These are phyloP conservation scores for Fagus sylvatica DNA, from an alignment of 306 rosid species.

Conservation along the genomic window DNA sequence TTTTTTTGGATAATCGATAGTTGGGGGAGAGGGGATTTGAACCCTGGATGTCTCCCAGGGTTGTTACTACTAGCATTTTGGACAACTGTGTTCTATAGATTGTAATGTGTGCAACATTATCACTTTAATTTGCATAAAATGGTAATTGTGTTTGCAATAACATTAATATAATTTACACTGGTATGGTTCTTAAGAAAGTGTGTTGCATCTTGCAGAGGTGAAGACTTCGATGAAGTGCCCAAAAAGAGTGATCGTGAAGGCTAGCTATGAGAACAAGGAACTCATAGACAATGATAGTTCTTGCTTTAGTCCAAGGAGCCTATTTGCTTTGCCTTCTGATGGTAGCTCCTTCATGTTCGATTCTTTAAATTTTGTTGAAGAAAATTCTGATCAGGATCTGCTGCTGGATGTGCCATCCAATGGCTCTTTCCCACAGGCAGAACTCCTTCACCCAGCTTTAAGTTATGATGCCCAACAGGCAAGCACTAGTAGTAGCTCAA, in stretches of 20 bases:
- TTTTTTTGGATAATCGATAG: too few species aligned
- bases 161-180: background rate
- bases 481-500: conserved; percentile 80
- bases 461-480: conserved; percentile 67
- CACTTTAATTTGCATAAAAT: background rate
- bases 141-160: background rate
- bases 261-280: conserved; percentile 58
- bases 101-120: background rate
- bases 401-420: conserved; percentile 85
- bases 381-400: conserved; percentile 73
- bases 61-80: background rate
- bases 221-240: conserved; percentile 86
- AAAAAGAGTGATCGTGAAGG: conserved; percentile 55
- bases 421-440: conserved; percentile 86
- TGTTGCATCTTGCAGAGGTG: conserved; percentile 61
- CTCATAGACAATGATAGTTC: conserved; percentile 59
- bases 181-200: conserved; percentile 17
- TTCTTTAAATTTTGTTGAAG: conserved; percentile 64
- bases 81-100: background rate
- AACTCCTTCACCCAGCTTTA: conserved; percentile 63
- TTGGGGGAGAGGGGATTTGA: too few species aligned
- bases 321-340: conserved; percentile 81
- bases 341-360: conserved; percentile 66
- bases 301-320: conserved; percentile 79
- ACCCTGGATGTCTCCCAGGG: too few species aligned